Evolutionary conservation across 441 rosid species (phyloP), one percentile per base, ranked within the genome.

Genomic region (Kokia cookei): DNA sequence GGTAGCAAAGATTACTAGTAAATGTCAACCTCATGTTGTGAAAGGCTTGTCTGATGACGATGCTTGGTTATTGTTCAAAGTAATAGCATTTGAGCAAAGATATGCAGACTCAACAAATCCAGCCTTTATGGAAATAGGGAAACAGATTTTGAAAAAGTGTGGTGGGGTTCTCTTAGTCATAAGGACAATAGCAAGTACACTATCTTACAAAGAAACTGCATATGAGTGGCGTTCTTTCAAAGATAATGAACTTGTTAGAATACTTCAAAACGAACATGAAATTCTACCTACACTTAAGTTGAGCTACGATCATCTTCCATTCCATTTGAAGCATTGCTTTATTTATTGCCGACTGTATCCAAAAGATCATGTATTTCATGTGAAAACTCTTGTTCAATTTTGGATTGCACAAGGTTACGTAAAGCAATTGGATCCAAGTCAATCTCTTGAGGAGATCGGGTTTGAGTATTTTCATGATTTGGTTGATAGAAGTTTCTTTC

Each of bases 151-250:
- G 14, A 2, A 14, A 48, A 48, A 1, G 7, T 48, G 54, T 22
- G 7, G 35, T 26, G 37, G 62, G 12, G 62, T 58, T 58, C 62
- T 37, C 32, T 11, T 58, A 58, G n/a, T 3, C n/a, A 58, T 58
- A 58, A 12, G 15, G 37, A 26, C n/a, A 0, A 58, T 58, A 24
- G 62, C 35, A 12, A 5, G n/a, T 26, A 24, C 32, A 0, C 1
- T 58, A 11, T 14, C 2, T 14, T 4, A 0, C 0, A 48, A 48
- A 0, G 0, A 1, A 14, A 3, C 54, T 48, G 1, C 0, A 48
- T 4, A 0, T 4, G 17, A 48, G 54, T 14, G 54, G 54, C 54
- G 1, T 5, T 4, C 0, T 48, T 4, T 48, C 7, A 1, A 14
- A 14, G 2, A 48, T 0, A 3, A 0, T 2, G n/a, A 11, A 48